Evolutionary conservation across 108 stramenopile species (phyloP), one percentile per base, ranked within the genome.

Genomic region (Parmales sp.): DNA sequence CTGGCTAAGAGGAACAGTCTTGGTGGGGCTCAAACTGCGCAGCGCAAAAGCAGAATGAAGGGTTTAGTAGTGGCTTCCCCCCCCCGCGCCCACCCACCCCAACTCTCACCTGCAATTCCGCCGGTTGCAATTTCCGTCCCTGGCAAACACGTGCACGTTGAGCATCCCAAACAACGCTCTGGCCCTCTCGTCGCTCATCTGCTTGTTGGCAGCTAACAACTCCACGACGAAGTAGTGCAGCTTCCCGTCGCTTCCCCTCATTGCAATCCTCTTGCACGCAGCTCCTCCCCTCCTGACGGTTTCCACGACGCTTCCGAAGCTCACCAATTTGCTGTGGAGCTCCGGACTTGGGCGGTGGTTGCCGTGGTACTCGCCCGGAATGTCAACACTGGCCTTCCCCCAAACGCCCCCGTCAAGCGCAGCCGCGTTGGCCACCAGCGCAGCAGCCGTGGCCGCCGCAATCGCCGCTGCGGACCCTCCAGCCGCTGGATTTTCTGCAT

Each of bases 161-260:
- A 28, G 8, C 6, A 60, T 34, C 7, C 36, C 4, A 31, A 2
- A 13, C 4, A 60, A 4, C 28, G 4, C 29, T 2, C 54, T 34
- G 16, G 11, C 29, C 5, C 13, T 20, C 54, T 93, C 91, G 65
- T 89, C 88, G 28, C 86, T 82, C 29, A 86, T 75, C 41, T 85
- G 89, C 83, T 85, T 88, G 71, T 92, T 87, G n/a, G 88, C 84
- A 41, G 87, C 80, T 0, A 88, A 87, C 71, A 85, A 84, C 66
- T 93, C 89, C 25, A 93, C 66, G 23, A 86, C 68, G 67, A 89
- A 93, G 20, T 67, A 70, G 64, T 88, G 87, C 5, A 73, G 75
- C 51, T 72, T 75, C 16, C 91, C 91, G 70, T 93, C 88, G 45
- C 85, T 89, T 9, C 89, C 91, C 18, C 88, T 51, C 87, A 90